Base-by-base conservation (phyloP, 106 monocot genomes). In the Dioscorea dumetorum region DNA sequence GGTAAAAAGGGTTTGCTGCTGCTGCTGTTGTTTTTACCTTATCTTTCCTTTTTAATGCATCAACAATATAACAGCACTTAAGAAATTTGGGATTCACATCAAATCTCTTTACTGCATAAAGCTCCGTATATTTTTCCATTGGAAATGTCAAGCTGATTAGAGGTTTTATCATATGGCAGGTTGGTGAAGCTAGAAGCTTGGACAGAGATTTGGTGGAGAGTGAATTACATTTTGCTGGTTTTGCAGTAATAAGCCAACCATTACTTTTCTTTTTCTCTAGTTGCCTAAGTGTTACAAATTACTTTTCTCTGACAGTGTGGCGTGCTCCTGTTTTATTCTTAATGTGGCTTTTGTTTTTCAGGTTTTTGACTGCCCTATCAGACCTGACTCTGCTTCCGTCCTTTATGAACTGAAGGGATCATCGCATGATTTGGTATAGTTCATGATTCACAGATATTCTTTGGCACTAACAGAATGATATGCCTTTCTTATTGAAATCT, bases 361-460 rank as follows among this genome's bases (percentile, higher is more conserved):
- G 90, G 90, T 90, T 60, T 90, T 90, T 50, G 86, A 83, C 61
- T 90, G 90, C 64, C 90, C 90, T 19, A 90, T 90, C 63, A 83
- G 90, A 67, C 53, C 73, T 51, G 90, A 90, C 62, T 90, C 90
- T 53, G 78, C 66, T 60, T 67, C 86, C 63, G 80, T 81, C 22
- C 76, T 90, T 52, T 60, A 34, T 58, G 86, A 90, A 74, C 54
- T 90, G 70, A 86, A 81, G 72, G 76, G 68, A 60, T 86, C 90
- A 57, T 86, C 86, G 59, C 90, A 90, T 83, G 90, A 90, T 49
- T 75, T 90, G 86, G 90, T 90, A 77, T 62, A 56, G 63, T 72
- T 14, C 20, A 54, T 5, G 54, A 54, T 41, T 41, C 41, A 41
- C 10, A 41, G 6, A 41, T 41, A 6, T 2, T 6, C n/a, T 41